Conservation (phyloP, 116 monocot genomes). For the Posidonia oceanica region DNA sequence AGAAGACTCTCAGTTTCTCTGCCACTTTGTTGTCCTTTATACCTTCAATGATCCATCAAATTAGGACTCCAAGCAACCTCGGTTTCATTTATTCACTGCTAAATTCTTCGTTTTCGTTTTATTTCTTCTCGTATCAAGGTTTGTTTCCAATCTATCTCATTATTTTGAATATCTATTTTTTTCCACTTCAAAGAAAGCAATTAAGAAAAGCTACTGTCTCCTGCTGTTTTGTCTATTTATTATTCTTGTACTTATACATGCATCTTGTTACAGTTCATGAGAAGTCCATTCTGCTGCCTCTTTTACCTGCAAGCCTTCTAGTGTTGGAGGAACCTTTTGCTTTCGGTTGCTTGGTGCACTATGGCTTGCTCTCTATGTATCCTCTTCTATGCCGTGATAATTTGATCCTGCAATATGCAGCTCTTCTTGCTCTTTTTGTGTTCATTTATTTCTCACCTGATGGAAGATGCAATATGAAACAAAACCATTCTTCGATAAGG, state of each 20-base stretch:
- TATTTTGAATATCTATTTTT: neutral
- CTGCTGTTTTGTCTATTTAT: neutral
- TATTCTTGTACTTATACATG: neutral
- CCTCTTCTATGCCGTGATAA: slow-evolving; percentile 73
- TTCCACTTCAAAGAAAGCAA: too few species aligned
- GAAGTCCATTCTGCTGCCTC: slow-evolving; percentile 91
- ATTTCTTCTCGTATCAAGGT: slow-evolving; percentile 94
- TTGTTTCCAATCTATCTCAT: slow-evolving; percentile 1
- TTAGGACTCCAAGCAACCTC: slow-evolving; percentile 59
- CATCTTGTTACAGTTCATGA: slow-evolving; percentile 58
- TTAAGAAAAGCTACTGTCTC: too few species aligned
- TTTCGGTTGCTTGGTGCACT: slow-evolving; percentile 52
- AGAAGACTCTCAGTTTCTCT: slow-evolving; percentile 51
- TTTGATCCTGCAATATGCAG: slow-evolving; percentile 61
- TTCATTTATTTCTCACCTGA: slow-evolving; percentile 38
- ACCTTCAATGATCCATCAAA: slow-evolving; percentile 76
- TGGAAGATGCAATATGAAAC: slow-evolving; percentile 3
- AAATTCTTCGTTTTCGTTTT: slow-evolving; percentile 85
- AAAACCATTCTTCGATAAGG: slow-evolving; percentile 11
- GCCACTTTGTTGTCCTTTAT: slow-evolving; percentile 44
- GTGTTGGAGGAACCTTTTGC: slow-evolving; percentile 57
- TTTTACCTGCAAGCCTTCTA: slow-evolving; percentile 86
- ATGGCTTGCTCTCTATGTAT: slow-evolving; percentile 74
- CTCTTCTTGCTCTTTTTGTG: slow-evolving; percentile 50
- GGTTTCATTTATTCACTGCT: slow-evolving; percentile 72